phyloP scores from a whole-genome alignment of 192 early-diverging fungal genomes.

The Entomortierella beljakovae region DNA sequence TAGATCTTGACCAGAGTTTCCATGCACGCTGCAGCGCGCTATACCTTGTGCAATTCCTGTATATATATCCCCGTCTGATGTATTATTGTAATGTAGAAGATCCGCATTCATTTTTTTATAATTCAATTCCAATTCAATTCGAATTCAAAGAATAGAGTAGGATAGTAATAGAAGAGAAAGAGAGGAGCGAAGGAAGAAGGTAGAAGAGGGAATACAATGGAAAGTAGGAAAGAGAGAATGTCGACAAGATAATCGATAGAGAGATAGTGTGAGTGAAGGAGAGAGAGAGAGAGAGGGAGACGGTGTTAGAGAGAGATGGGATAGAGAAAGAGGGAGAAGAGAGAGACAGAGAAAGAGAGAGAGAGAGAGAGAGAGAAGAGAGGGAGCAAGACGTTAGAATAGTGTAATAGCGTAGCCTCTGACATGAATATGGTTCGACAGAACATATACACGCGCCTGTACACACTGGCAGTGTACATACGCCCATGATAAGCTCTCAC shows the following conservation, averaged over 20 bases:
- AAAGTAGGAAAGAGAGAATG: not conserved
- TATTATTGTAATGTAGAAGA: not conserved
- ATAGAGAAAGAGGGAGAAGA: not conserved
- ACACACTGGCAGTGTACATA: no score
- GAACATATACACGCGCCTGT: no score
- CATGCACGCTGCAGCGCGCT: slow-evolving; percentile 12
- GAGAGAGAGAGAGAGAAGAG: no score
- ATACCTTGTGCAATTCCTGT: slow-evolving; percentile 19
- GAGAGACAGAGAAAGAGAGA: no score
- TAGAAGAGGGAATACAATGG: not conserved
- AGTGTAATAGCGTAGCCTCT: no score
- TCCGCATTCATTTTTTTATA: not conserved
- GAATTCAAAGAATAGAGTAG: no score
- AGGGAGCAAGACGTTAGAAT: no score
- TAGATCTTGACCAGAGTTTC: slow-evolving; percentile 4
- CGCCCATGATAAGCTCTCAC: no score
- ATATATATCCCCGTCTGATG: slow-evolving; percentile 4
- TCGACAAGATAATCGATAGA: no score
- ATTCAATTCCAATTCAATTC: not conserved
- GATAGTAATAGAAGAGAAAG: not conserved
- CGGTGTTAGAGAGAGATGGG: not conserved
- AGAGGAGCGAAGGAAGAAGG: not conserved
- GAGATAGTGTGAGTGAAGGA: not conserved
- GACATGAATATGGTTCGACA: no score
- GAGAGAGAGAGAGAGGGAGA: not conserved